phyloP scores from a whole-genome alignment of 805 yeast species.

The Yarrowia osloensis region DNA sequence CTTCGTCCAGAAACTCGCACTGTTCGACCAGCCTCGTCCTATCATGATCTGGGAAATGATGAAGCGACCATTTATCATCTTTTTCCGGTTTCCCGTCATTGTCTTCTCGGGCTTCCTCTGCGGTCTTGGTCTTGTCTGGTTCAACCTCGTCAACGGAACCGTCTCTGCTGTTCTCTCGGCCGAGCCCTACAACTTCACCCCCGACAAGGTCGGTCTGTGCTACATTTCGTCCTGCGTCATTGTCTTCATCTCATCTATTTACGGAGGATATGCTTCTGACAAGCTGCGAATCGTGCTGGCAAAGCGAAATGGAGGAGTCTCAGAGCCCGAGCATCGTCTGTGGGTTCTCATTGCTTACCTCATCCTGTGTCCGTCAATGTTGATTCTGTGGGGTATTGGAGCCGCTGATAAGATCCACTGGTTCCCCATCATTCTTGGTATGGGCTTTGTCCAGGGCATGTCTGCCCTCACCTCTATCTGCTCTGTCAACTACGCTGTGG shows the following conservation, averaged over 20 bases:
- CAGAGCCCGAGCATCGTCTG: conserved; percentile 54
- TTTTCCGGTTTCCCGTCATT: conserved; percentile 13
- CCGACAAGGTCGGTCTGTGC: conserved; percentile 22
- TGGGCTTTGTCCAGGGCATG: conserved; percentile 50
- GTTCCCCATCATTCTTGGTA: conserved; percentile 51
- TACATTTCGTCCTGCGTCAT: conserved; percentile 21
- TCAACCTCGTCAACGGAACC: conserved; percentile 28
- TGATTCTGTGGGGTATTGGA: conserved; percentile 57
- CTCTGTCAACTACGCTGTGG: conserved; percentile 51
- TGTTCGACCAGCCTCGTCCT: conserved; percentile 25
- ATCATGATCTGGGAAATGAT: conserved; percentile 12
- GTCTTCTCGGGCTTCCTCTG: conserved; percentile 24
- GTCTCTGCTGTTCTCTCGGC: conserved; percentile 25
- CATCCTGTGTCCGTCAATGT: conserved; percentile 50
- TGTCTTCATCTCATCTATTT: conserved; percentile 16
- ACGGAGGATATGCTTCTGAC: conserved; percentile 23
- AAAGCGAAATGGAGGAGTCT: conserved; percentile 46
- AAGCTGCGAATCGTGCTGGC: conserved; percentile 21
- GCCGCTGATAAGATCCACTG: conserved; percentile 52
- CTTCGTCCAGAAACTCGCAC: conserved; percentile 21
- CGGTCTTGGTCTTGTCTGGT: conserved; percentile 27
- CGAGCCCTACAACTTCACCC: conserved; percentile 29
- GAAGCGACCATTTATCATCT: conserved; percentile 18
- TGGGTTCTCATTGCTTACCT: conserved; percentile 49
- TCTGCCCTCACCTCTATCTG: conserved; percentile 50